Base-by-base conservation (phyloP, 345 rosid species). In the Barbarea vulgaris region DNA sequence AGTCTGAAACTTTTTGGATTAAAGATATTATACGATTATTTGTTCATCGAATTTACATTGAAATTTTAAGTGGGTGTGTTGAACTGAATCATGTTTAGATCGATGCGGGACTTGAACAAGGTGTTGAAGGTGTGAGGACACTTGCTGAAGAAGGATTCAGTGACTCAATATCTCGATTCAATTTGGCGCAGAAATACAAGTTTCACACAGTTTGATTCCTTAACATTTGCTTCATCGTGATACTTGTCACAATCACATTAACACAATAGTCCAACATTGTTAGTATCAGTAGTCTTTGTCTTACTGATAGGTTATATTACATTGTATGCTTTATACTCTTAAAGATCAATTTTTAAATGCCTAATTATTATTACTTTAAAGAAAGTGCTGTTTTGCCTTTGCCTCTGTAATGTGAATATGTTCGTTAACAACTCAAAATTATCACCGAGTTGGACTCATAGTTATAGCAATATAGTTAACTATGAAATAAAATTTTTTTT, bases 101-200 rank as follows among this genome's bases (percentile, higher is more conserved):
- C 12, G 86, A 89, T 72, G 71, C 19, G 25, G 91, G 93, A 6
- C 39, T 89, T 27, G 88, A 85, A 19, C 88, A 88, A 82, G 97
- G 92, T 64, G 85, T 85, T 25, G 90, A 88, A 60, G 96, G 89
- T 1, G 85, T 88, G 75, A 83, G 80, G 80, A 80, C 64, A 39
- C 68, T 93, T 25, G 77, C 89, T 75, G 83, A 84, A 10, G 36
- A 37, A 22, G 98, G 97, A 68, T 93, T 93, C 72, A 76, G 52
- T 76, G 77, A 81, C 27, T 72, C 53, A 0, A 77, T 88, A 67
- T 81, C 79, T 57, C 84, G 89, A 78, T 88, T 93, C 64, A 91
- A 91, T 79, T 41, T 87, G 27, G 86, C 83, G 9, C 96, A 93
- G 70, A 93, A 91, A 59, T 93, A 85, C 83, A 91, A 93, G 86